These are phyloP conservation scores for Saccharomycopsis fermentans DNA, from an alignment of 805 yeast species.

Conservation along the genomic window DNA sequence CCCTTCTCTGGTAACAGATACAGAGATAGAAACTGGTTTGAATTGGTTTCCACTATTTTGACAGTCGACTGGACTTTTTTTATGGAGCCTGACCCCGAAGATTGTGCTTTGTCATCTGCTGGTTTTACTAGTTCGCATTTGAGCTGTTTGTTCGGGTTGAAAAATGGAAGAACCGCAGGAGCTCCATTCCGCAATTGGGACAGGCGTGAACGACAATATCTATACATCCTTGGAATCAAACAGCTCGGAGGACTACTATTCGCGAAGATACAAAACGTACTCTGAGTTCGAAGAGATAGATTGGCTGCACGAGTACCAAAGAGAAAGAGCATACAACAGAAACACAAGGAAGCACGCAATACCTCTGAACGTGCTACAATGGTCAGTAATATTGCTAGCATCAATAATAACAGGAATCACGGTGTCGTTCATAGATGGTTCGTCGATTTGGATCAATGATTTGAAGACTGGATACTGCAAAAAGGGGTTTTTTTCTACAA, in stretches of 20 bases:
- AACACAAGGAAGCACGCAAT: neutral
- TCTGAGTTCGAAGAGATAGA: constrained; percentile 12
- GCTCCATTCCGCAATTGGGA: neutral
- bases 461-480: constrained; percentile 15
- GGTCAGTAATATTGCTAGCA: constrained; percentile 22
- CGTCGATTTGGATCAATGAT: constrained; percentile 16
- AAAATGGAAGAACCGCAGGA: neutral
- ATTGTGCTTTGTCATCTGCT: no score
- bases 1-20: no score
- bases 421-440: constrained; percentile 9
- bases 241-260: constrained; percentile 12
- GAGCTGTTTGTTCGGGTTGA: neutral
- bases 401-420: constrained; percentile 17
- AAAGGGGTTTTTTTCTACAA: constrained; percentile 4
- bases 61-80: no score
- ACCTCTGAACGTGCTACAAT: constrained; percentile 4
- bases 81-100: no score
- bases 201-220: neutral
- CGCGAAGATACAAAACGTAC: constrained; percentile 27
- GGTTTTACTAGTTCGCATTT: neutral
- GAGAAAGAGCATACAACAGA: constrained; percentile 4
- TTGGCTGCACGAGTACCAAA: constrained; percentile 15
- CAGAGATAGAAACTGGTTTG: no score
- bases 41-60: no score
- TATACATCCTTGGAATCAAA: neutral